These are phyloP conservation scores for Nemania diffusa DNA, from an alignment of 2,329 filamentous ascomycete species.

Conservation along the genomic window DNA sequence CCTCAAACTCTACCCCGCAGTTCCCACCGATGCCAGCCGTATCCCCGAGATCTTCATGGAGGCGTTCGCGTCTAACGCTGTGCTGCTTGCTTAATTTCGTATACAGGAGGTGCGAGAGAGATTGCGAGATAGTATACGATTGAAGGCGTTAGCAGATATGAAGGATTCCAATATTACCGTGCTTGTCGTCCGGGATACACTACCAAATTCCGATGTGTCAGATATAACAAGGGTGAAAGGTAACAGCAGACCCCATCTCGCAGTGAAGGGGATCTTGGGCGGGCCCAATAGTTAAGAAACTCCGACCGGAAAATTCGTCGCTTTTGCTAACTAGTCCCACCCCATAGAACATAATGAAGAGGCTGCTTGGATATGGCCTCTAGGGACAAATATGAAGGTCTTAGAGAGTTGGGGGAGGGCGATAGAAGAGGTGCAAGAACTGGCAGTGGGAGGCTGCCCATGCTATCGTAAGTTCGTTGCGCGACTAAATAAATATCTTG, in stretches of 20 bases:
- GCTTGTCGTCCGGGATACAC: slow-evolving; percentile 36
- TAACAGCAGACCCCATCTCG: not conserved
- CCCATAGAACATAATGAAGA: slow-evolving; percentile 40
- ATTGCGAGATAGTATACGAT: slow-evolving; percentile 31
- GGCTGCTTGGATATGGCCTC: slow-evolving; percentile 42
- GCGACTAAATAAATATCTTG: not conserved
- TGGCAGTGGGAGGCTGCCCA: slow-evolving; percentile 30
- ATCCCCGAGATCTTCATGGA: slow-evolving; percentile 46
- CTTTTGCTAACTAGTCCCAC: slow-evolving; percentile 46
- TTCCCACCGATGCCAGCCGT: slow-evolving; percentile 39
- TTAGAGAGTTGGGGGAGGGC: slow-evolving; percentile 36
- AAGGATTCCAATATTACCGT: slow-evolving; percentile 39
- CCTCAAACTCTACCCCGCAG: slow-evolving; percentile 32
- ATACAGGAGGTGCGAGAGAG: slow-evolving; percentile 33
- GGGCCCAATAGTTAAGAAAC: not conserved
- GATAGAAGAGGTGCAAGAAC: slow-evolving; percentile 33
- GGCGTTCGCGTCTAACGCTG: slow-evolving; percentile 41
- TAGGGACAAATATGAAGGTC: slow-evolving; percentile 37
- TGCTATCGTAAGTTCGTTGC: slow-evolving; percentile 41
- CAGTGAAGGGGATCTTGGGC: too few species aligned
- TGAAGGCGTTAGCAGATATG: slow-evolving; percentile 43
- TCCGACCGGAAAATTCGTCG: slow-evolving; percentile 23
- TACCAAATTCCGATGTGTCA: not conserved
- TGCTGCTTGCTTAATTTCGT: slow-evolving; percentile 44
- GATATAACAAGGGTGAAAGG: not conserved